phyloP scores from a whole-genome alignment of 139 green algal genomes.

The Asterochloris erici region DNA sequence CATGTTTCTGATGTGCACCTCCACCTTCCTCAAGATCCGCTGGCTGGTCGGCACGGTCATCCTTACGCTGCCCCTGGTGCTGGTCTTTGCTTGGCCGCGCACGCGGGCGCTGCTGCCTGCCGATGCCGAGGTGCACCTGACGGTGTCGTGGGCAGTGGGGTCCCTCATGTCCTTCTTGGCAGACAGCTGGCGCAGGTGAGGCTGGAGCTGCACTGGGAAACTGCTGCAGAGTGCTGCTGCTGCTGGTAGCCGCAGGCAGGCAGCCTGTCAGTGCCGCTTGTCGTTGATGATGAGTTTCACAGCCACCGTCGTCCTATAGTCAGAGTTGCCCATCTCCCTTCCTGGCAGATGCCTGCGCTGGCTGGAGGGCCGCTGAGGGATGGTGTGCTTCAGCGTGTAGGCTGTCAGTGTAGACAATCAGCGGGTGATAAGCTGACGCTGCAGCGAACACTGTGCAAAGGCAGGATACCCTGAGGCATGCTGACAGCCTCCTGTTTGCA shows the following conservation, averaged over 20 bases:
- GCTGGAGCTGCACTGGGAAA: not conserved
- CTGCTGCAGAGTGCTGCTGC: not conserved
- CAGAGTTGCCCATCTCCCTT: too few relatives aligned
- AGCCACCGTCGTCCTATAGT: too few relatives aligned
- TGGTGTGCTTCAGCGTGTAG: too few relatives aligned
- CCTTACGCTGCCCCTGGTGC: constrained; percentile 35
- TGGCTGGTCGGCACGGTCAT: constrained; percentile 46
- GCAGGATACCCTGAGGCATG: too few relatives aligned
- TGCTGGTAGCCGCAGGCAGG: not conserved
- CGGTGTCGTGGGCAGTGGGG: constrained; percentile 69
- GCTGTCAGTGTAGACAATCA: too few relatives aligned
- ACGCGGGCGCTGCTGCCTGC: constrained; percentile 34
- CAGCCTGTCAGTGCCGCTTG: too few relatives aligned
- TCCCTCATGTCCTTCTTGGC: constrained; percentile 73
- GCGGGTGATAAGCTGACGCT: too few relatives aligned
- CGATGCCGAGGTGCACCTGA: constrained; percentile 63
- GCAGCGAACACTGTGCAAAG: too few relatives aligned
- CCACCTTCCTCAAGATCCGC: constrained; percentile 58
- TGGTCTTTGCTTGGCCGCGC: constrained; percentile 24
- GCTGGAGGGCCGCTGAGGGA: too few relatives aligned
- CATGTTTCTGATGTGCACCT: constrained; percentile 80
- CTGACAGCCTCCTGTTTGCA: too few relatives aligned
- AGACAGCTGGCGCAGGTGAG: constrained; percentile 63
- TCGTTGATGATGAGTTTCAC: too few relatives aligned
- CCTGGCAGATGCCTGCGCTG: too few relatives aligned